Percentiles rank a stretch among this genome's conserved stretches.
These are phyloP conservation scores for Albophoma yamanashiensis DNA, from an alignment of 2,329 filamentous ascomycete species.

Conservation along the genomic window DNA sequence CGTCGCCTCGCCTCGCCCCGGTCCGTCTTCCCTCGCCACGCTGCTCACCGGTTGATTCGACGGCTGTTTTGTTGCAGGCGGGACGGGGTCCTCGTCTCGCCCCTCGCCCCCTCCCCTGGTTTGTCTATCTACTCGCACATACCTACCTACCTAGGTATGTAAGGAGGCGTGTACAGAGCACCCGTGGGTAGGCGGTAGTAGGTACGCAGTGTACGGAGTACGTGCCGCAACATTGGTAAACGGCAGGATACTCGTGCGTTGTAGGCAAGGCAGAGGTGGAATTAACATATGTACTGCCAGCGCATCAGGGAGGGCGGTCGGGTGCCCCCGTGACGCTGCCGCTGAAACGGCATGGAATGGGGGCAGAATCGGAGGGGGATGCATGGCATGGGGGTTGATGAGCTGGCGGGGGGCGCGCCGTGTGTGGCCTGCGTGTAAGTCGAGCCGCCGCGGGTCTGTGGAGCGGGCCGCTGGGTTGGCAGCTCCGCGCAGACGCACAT, in stretches of 20 bases:
- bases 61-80: background rate
- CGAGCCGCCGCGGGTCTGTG: background rate
- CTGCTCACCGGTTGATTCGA: background rate
- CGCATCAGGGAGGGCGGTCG: slow-evolving; percentile 8
- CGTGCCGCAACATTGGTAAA: background rate
- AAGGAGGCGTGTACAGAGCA: background rate
- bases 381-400: background rate
- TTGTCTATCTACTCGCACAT: background rate
- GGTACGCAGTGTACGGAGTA: too few relatives aligned
- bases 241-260: too few relatives aligned
- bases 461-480: background rate
- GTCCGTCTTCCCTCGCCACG: background rate
- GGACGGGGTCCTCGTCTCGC: background rate
- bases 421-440: too few relatives aligned
- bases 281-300: slow-evolving; percentile 1
- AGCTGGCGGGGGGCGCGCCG: background rate
- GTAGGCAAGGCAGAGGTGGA: background rate
- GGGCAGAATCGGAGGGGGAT: background rate
- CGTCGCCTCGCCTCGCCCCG: too few relatives aligned
- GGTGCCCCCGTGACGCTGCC: background rate
- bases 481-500: background rate
- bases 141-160: background rate
- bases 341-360: background rate
- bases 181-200: too few relatives aligned
- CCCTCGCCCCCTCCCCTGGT: too few relatives aligned